These are phyloP conservation scores for Cydonia oblonga DNA, from an alignment of 331 rosid genomes.

Conservation along the genomic window DNA sequence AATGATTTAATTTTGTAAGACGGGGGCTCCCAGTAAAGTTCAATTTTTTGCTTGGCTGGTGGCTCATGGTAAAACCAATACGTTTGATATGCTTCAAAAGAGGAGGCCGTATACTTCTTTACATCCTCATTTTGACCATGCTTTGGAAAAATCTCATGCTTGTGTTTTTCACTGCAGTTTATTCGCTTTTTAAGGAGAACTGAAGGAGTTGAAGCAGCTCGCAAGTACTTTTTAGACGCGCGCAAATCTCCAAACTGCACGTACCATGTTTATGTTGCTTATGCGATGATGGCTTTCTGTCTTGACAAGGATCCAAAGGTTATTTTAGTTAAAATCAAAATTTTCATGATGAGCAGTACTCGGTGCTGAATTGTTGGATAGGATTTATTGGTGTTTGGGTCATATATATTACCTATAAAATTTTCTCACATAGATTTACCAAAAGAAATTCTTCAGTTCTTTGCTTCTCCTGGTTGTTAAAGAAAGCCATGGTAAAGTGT, in stretches of 20 bases:
- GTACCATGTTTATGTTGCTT: constrained; percentile 90
- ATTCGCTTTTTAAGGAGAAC: constrained; percentile 86
- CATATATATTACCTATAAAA: constrained; percentile 1
- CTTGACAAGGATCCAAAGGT: constrained; percentile 97
- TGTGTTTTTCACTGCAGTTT: constrained; percentile 56
- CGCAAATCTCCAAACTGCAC: constrained; percentile 80
- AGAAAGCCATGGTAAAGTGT: too few relatives aligned
- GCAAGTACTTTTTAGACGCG: constrained; percentile 85
- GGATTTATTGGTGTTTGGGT: constrained; percentile 5
- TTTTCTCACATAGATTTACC: not conserved
- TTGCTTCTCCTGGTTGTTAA: not conserved
- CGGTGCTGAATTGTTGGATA: not conserved
- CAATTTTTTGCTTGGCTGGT: not conserved
- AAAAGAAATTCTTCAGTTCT: not conserved
- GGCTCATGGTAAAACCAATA: not conserved
- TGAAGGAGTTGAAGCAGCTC: constrained; percentile 97
- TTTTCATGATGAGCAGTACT: not conserved
- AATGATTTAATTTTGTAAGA: not conserved
- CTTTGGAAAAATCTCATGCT: constrained; percentile 14
- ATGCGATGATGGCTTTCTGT: constrained; percentile 85
- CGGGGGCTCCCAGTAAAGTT: not conserved
- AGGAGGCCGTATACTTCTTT: not conserved
- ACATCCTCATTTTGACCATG: not conserved
- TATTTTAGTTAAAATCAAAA: not conserved
- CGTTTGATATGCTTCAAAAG: not conserved